These are phyloP conservation scores for Sphaerobolus stellatus DNA, from an alignment of 1,284 basidiomycete species.

Conservation along the genomic window DNA sequence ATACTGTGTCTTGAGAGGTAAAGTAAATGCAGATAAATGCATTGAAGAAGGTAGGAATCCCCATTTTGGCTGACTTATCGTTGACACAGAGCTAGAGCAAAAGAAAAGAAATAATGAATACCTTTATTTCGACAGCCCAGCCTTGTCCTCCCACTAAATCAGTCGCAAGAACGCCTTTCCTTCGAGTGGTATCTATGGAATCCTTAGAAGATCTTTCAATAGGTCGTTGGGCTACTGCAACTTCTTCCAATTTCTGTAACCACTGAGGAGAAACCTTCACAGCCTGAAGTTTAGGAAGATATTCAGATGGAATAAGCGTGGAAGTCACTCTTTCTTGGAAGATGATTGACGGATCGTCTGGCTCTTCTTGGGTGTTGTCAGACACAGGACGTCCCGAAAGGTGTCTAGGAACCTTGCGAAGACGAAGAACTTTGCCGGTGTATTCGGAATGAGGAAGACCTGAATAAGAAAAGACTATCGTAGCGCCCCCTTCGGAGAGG, in stretches of 20 bases:
- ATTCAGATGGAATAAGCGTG: constrained; percentile 54
- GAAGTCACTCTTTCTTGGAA: constrained; percentile 64
- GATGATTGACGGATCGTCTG: constrained; percentile 57
- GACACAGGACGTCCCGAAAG: constrained; percentile 9
- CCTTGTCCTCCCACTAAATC: constrained; percentile 65
- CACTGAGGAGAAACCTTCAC: constrained; percentile 59
- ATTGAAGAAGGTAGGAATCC: constrained; percentile 72
- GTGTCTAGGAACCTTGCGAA: constrained; percentile 56
- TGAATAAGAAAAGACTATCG: constrained; percentile 79
- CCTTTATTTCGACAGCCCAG: constrained; percentile 87
- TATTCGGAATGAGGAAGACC: constrained; percentile 52
- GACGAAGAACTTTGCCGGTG: constrained; percentile 66
- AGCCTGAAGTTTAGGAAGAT: constrained; percentile 56
- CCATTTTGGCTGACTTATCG: constrained; percentile 80
- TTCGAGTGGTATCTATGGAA: constrained; percentile 54
- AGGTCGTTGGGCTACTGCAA: constrained; percentile 55
- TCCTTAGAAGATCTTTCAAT: constrained; percentile 51
- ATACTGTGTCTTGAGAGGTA: constrained; percentile 60
- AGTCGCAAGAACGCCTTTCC: constrained; percentile 66
- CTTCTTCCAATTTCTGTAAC: constrained; percentile 52
- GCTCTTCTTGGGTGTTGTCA: constrained; percentile 35
- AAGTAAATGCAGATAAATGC: constrained; percentile 59
- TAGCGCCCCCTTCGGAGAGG: constrained; percentile 86
- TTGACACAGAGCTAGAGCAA: constrained; percentile 2
- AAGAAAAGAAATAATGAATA: constrained; percentile 26